These are phyloP conservation scores for Aspergillus affinis DNA, from an alignment of 495 filamentous ascomycete species.

Conservation along the genomic window DNA sequence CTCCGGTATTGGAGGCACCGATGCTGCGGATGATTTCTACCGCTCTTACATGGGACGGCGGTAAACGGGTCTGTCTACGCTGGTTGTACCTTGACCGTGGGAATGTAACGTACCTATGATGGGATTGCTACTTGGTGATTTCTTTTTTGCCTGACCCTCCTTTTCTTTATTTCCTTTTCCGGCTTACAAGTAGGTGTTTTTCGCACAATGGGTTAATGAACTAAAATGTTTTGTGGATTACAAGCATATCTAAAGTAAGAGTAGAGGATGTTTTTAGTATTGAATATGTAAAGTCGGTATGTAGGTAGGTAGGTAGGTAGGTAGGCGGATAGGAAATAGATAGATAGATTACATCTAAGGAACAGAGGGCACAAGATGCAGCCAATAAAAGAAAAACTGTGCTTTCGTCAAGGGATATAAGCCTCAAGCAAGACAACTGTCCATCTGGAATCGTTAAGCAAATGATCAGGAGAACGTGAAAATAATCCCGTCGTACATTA, in stretches of 20 bases:
- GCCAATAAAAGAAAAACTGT: background rate
- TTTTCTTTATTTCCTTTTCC: conserved; percentile 3
- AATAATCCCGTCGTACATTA: background rate
- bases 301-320: background rate
- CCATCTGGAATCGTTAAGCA: background rate
- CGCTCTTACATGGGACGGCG: conserved; percentile 70
- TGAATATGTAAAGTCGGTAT: background rate
- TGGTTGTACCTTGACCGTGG: background rate
- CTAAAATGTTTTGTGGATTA: background rate
- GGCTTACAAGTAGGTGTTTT: conserved; percentile 7
- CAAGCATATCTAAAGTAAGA: background rate
- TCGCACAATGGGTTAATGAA: conserved; percentile 12
- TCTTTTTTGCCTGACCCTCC: background rate
- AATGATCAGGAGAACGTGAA: background rate
- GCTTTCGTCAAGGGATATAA: background rate
- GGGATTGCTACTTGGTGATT: conserved; percentile 4
- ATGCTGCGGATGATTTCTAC: conserved; percentile 76
- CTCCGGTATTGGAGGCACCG: conserved; percentile 56
- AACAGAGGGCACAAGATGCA: background rate
- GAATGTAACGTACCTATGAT: conserved; percentile 10
- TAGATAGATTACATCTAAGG: conserved; percentile 1
- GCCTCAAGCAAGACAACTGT: background rate
- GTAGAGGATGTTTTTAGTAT: background rate
- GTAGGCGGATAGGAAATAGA: too few species aligned
- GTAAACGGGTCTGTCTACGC: conserved; percentile 29